Base-by-base conservation (phyloP, 2,329 filamentous ascomycete species). In the Bipolaris cookei region DNA sequence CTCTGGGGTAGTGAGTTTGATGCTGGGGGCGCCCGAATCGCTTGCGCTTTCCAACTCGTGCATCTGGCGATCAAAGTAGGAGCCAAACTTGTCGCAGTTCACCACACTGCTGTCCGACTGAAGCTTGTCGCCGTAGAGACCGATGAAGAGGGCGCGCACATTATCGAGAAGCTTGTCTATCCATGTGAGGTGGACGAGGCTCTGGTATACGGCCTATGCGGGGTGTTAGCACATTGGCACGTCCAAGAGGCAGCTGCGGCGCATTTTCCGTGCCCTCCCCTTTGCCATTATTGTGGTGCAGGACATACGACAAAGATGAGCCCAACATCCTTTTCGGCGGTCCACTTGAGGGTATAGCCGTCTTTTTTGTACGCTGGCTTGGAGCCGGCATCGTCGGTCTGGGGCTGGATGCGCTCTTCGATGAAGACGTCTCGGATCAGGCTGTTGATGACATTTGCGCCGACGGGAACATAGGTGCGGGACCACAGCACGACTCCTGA, bases 401-500 rank as follows among this genome's bases (percentile, higher is more conserved):
- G 82, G 48, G 83, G 83, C 56, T 87, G 84, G 58, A 86, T 85
- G 77, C 91, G 93, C 81, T 97, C 94, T 79, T 99, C 95, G 73
- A 99, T 97, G 76, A 99, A 97, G 73, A 97, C 91, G 78, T 98
- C 92, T 76, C 89, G 88, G 78, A 99, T 97, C 77, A 99, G 89
- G 81, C 87, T 90, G 82, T 99, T 97, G 82, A 99, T 88, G 64
- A 97, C 83, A 68, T 90, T 88, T 41, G 90, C 86, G 74, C 88
- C 92, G 73, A 96, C 87, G 2, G 89, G 84, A 52, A 89, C 87
- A 76, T 94, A 97, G 23, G 88, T 89, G 75, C 90, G 89, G 60
- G 94, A 97, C 95, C 95, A 99, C 53, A 99, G 86, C 56, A 99
- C 95, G 62, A 99, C 93, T 54, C 95, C 95, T 3, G 93, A 96